A percentile compares a stretch with the other conserved stretches of the same genome.
Evolutionary conservation across 2,329 filamentous ascomycete genomes (phyloP).

Genomic region (Apiospora aurea): DNA sequence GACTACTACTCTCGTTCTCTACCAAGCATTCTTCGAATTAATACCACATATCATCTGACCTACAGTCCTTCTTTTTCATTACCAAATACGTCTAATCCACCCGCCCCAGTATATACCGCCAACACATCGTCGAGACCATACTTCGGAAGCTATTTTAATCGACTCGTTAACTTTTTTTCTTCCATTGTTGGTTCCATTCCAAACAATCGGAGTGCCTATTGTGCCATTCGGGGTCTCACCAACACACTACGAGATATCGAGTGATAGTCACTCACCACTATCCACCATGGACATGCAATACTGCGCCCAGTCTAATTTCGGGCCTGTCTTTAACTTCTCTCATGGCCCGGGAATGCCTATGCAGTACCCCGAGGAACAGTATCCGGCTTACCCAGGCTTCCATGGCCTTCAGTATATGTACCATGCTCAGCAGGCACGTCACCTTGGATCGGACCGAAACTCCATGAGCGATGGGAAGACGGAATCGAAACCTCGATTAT

Average conservation of each 20-base stretch:
- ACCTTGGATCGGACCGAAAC: slow-evolving; percentile 37
- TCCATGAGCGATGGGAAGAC: slow-evolving; percentile 40
- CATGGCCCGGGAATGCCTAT: slow-evolving; percentile 36
- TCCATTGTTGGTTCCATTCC: not conserved
- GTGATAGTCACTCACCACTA: slow-evolving; percentile 1
- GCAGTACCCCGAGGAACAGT: slow-evolving; percentile 39
- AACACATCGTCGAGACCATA: not conserved
- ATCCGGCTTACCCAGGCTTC: slow-evolving; percentile 35
- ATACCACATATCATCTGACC: slow-evolving; percentile 39
- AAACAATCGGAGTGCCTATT: slow-evolving; percentile 8
- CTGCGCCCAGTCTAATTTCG: slow-evolving; percentile 36
- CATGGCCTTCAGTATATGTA: slow-evolving; percentile 41
- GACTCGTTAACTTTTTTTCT: not conserved
- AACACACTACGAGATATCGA: slow-evolving; percentile 1
- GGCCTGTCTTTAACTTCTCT: slow-evolving; percentile 37
- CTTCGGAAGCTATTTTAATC: slow-evolving; percentile 9
- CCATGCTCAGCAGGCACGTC: slow-evolving; percentile 38
- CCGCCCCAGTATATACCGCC: slow-evolving; percentile 5
- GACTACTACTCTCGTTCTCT: slow-evolving; percentile 42
- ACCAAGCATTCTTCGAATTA: slow-evolving; percentile 31
- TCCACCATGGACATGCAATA: slow-evolving; percentile 42
- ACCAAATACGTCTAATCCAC: slow-evolving; percentile 6
- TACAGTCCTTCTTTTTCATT: slow-evolving; percentile 41
- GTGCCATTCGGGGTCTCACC: not conserved
- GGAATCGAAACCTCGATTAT: slow-evolving; percentile 64